Evolutionary conservation across 768 basidiomycete species (phyloP), one percentile per base, ranked within the genome.

Genomic region (Suillus plorans): DNA sequence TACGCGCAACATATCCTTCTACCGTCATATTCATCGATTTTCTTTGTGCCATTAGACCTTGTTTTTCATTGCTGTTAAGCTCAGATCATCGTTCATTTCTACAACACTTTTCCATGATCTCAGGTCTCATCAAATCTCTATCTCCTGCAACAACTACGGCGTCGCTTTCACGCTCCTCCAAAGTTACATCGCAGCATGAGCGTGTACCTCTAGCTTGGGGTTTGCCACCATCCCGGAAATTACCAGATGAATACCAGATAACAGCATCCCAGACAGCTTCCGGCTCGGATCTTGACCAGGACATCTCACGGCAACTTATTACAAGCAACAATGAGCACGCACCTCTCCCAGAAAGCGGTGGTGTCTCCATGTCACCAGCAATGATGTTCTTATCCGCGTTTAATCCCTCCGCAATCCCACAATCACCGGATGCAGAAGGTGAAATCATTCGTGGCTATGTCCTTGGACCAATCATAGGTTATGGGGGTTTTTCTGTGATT

Each of bases 401-500:
- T 76, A 83, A 80, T 25, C 80, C 84, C 2, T 71, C 81, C 0
- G 66, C 70, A 1, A 63, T 76, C 3, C 66, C 78, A 1, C 73
- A 73, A 6, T 75, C 80, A 7, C 84, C 85, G 6, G 91, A 94
- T 69, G 85, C 83, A 20, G 89, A 90, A 69, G 91, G 91, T 3
- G 81, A 89, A 61, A 71, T 78, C 28, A 81, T 95, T 13, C 82
- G 85, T 0, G 89, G 89, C 12, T 96, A 94, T 72, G 85, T 82
- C 8, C 83, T 97, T 0, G 95, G 92, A 18, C 81, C 82, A 37
- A 80, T 90, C 68, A 84, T 97, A 14, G 95, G 91, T 31, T 81
- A 85, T 65, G 95, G 95, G 10, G 90, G 87, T 8, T 93, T 94
- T 74, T 93, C 93, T 16, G 87, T 86, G 64, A 91, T 97, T 64